Conservation (phyloP, 208 protist genomes). For the Trypanosoma lewisi region DNA sequence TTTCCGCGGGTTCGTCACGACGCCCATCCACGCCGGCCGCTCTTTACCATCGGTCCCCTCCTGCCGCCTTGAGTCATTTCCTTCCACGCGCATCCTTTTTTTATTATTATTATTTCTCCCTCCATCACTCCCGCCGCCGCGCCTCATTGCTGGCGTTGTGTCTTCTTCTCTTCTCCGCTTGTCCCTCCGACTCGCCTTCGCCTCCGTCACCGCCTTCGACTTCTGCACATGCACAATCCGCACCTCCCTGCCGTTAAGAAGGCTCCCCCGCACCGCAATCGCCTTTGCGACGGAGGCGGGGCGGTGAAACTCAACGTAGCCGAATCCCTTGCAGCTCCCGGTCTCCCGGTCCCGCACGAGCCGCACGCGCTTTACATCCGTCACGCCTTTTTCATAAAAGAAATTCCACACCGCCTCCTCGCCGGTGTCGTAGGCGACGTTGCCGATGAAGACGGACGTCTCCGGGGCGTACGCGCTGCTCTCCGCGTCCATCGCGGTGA, state of each 20-base stretch:
- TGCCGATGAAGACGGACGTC: slow-evolving; percentile 89
- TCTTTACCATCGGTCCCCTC: neutral
- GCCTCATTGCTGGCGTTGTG: neutral
- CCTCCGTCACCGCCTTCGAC: slow-evolving; percentile 63
- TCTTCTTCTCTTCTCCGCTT: slow-evolving; percentile 35
- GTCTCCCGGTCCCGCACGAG: slow-evolving; percentile 84
- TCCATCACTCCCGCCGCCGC: slow-evolving; percentile 6
- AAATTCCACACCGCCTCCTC: slow-evolving; percentile 86
- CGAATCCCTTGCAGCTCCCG: slow-evolving; percentile 85
- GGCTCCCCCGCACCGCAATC: slow-evolving; percentile 58
- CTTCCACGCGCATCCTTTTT: slow-evolving; percentile 23
- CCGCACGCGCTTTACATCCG: slow-evolving; percentile 76
- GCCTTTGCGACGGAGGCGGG: slow-evolving; percentile 51
- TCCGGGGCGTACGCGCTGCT: slow-evolving; percentile 69
- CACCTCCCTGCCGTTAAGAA: slow-evolving; percentile 70
- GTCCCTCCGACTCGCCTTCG: slow-evolving; percentile 60
- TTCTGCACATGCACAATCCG: slow-evolving; percentile 88
- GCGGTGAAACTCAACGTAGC: slow-evolving; percentile 86
- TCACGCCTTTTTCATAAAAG: slow-evolving; percentile 76
- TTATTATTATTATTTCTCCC: slow-evolving; percentile 14
- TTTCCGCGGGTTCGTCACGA: slow-evolving; percentile 79
- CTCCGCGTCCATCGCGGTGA: slow-evolving; percentile 70
- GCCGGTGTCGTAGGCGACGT: slow-evolving; percentile 80
- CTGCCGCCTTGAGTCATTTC: neutral
- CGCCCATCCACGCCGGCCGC: slow-evolving; percentile 72